A percentile compares a stretch with the other conserved stretches of the same genome.
phyloP scores from a whole-genome alignment of 176 grass and related monocot species.

The Oryza brachyantha region DNA sequence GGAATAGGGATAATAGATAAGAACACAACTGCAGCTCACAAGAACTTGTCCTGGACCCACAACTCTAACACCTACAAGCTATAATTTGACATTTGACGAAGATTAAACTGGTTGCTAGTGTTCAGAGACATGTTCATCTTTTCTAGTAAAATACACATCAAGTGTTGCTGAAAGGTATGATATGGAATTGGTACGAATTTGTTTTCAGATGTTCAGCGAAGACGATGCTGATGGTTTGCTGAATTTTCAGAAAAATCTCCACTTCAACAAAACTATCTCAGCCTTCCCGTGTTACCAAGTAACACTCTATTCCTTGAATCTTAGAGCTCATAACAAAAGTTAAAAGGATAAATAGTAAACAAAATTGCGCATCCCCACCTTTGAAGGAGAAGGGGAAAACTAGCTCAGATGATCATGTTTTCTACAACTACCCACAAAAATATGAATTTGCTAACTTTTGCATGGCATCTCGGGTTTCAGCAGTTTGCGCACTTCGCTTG shows the following conservation, averaged over 20 bases:
- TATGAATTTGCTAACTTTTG: constrained; percentile 15
- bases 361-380: constrained; percentile 35
- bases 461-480: constrained; percentile 55
- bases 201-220: neutral
- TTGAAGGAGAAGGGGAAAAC: constrained; percentile 25
- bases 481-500: constrained; percentile 64
- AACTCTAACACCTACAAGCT: neutral
- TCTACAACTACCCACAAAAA: neutral
- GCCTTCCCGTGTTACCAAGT: neutral
- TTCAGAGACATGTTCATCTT: neutral
- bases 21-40: neutral
- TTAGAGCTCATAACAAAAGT: constrained; percentile 17
- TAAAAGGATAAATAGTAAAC: neutral
- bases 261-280: neutral
- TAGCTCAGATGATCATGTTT: neutral
- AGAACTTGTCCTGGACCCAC: neutral
- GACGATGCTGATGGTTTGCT: neutral
- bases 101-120: neutral
- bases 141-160: neutral
- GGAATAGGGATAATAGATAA: neutral
- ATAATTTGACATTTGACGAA: neutral
- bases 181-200: neutral
- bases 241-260: neutral
- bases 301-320: constrained; percentile 13
- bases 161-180: neutral